phyloP scores from a whole-genome alignment of 192 early-diverging fungal genomes.

The Backusella circina region DNA sequence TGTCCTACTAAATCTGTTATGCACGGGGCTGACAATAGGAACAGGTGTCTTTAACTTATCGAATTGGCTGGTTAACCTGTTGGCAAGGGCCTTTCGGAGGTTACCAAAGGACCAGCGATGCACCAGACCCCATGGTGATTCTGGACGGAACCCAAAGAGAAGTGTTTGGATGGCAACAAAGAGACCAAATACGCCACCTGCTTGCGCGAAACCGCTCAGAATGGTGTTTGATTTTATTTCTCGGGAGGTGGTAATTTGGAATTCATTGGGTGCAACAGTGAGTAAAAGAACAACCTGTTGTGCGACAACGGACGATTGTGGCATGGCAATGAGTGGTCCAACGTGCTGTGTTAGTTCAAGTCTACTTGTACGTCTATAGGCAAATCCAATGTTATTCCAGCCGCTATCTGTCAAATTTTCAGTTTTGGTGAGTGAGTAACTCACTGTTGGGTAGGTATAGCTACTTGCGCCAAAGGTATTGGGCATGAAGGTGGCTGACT shows the following conservation, averaged over 20 bases:
- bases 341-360: background rate
- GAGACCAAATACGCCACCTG: slow-evolving; percentile 9
- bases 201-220: background rate
- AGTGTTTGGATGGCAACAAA: slow-evolving; percentile 1
- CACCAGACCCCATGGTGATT: slow-evolving; percentile 12
- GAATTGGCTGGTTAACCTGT: background rate
- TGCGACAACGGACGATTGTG: background rate
- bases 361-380: background rate
- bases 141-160: slow-evolving; percentile 14
- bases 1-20: background rate
- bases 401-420: background rate
- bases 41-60: background rate
- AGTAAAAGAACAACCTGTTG: background rate
- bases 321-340: background rate
- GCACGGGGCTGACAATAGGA: background rate
- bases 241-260: background rate
- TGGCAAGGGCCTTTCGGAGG: background rate
- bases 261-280: background rate
- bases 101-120: slow-evolving; percentile 11
- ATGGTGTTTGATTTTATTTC: background rate
- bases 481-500: too few relatives aligned
- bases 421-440: background rate
- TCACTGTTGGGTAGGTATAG: background rate
- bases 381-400: slow-evolving; percentile 12
- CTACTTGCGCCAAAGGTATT: background rate